phyloP scores from a whole-genome alignment of 441 rosid genomes.

The Melastoma candidum region DNA sequence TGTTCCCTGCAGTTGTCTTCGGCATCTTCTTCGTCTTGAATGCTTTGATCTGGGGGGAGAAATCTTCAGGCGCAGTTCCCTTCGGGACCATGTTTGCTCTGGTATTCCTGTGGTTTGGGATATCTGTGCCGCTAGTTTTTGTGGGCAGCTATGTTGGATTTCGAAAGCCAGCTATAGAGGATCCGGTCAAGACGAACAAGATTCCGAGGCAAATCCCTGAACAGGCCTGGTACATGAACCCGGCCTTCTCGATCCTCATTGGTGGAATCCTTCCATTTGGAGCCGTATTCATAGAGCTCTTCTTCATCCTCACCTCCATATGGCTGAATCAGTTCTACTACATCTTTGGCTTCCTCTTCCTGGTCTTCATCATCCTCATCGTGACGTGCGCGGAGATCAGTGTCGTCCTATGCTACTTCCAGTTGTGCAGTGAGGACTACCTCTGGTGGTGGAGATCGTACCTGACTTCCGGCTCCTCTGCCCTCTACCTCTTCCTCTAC shows the following conservation, averaged over 20 bases:
- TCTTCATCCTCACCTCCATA: slow-evolving; percentile 83
- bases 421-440: slow-evolving; percentile 88
- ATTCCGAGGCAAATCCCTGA: slow-evolving; percentile 80
- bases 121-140: slow-evolving; percentile 80
- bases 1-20: slow-evolving; percentile 63
- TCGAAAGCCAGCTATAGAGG: slow-evolving; percentile 55
- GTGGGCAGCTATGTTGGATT: slow-evolving; percentile 74
- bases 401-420: slow-evolving; percentile 86
- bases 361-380: slow-evolving; percentile 67
- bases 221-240: slow-evolving; percentile 88
- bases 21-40: slow-evolving; percentile 70
- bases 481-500: slow-evolving; percentile 74
- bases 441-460: slow-evolving; percentile 98
- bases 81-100: slow-evolving; percentile 89
- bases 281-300: slow-evolving; percentile 83
- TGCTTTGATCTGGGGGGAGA: slow-evolving; percentile 86
- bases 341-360: slow-evolving; percentile 88
- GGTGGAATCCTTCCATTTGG: slow-evolving; percentile 94
- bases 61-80: slow-evolving; percentile 89
- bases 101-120: slow-evolving; percentile 87
- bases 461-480: slow-evolving; percentile 85
- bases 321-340: slow-evolving; percentile 95
- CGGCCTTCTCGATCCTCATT: slow-evolving; percentile 64
- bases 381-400: slow-evolving; percentile 92
- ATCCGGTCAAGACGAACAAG: slow-evolving; percentile 82